Conservation (phyloP, 2,329 filamentous ascomycete genomes). For the Aureobasidium sp. region DNA sequence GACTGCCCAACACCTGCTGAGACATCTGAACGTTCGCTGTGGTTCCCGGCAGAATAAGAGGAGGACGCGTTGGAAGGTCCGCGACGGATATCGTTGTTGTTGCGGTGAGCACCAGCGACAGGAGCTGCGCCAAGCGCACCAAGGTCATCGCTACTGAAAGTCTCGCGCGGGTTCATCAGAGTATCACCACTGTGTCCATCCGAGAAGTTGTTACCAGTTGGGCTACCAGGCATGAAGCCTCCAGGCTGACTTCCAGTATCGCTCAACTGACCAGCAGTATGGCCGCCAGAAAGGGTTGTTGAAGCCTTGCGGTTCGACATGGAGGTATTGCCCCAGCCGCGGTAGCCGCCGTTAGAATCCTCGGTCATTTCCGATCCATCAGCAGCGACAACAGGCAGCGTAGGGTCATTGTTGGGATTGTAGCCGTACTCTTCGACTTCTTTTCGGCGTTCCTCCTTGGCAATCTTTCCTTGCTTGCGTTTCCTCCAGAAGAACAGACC, state of each 20-base stretch:
- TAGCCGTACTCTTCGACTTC: conserved; percentile 96
- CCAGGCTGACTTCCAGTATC: conserved; percentile 55
- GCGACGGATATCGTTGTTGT: conserved; percentile 68
- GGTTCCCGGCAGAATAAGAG: conserved; percentile 75
- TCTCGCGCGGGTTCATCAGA: conserved; percentile 44
- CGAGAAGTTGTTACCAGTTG: conserved; percentile 39
- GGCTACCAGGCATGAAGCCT: conserved; percentile 41
- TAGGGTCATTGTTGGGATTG: conserved; percentile 94
- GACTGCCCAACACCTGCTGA: conserved; percentile 23
- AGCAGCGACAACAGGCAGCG: conserved; percentile 53
- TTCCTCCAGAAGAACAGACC: conserved; percentile 81
- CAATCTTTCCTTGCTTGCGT: conserved; percentile 75
- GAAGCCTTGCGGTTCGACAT: conserved; percentile 68
- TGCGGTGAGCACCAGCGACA: conserved; percentile 55
- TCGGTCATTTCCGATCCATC: conserved; percentile 69
- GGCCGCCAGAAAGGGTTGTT: conserved; percentile 76
- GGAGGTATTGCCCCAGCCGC: conserved; percentile 84
- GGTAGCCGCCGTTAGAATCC: conserved; percentile 69
- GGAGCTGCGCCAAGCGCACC: conserved; percentile 67
- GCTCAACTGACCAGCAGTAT: conserved; percentile 46
- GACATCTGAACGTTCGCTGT: conserved; percentile 52
- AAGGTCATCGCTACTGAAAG: conserved; percentile 67
- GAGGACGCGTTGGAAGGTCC: conserved; percentile 95
- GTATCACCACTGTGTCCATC: conserved; percentile 64
- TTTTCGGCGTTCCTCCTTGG: conserved; percentile 82